Base-by-base conservation (phyloP, 176 grass and related monocot species). In the Microstegium vimineum region DNA sequence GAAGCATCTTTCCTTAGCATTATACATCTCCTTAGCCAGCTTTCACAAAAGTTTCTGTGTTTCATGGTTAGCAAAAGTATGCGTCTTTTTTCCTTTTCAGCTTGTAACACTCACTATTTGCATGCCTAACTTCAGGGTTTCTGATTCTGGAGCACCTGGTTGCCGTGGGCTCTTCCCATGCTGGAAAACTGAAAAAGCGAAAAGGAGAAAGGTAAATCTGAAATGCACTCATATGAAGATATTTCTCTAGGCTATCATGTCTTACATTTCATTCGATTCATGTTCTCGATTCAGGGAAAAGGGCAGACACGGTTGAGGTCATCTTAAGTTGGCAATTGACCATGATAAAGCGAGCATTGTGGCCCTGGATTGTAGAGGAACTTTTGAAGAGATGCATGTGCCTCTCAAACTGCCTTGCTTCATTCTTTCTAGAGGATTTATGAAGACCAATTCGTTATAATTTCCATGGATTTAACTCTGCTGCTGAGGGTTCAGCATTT, bases 161-260 rank as follows among this genome's bases (percentile, higher is more conserved):
- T 98, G 92, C 75, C 88, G 91, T 67, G 92, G 95, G 12, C 86
- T 98, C 30, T 84, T 91, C 33, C n/a, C 87, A 66, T 98, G 95
- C 83, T 98, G 95, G 95, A 92, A 91, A 91, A 80, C 86, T 74
- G 83, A 89, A 33, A 90, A 89, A 42, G 51, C 82, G 52, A 88
- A 76, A 81, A 78, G 80, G 81, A 38, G 74, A 84, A 88, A 93
- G 92, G 95, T 94, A 89, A 69, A 30, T 73, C 45, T 34, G 31
- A 43, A 43, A 83, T 60, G 36, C 32, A 26, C 0, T 49, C 28
- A 6, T 79, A 65, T 60, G 25, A 75, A 65, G 20, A 35, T 33
- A 31, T 86, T 84, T 84, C 2, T 73, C 78, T 66, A 59, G 22
- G 45, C 52, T 45, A 20, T 65, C 18, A 25, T 20, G 2, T 33